Evolutionary conservation across 805 yeast species (phyloP), one percentile per base, ranked within the genome.

Genomic region (Tetrapisispora fleetii): DNA sequence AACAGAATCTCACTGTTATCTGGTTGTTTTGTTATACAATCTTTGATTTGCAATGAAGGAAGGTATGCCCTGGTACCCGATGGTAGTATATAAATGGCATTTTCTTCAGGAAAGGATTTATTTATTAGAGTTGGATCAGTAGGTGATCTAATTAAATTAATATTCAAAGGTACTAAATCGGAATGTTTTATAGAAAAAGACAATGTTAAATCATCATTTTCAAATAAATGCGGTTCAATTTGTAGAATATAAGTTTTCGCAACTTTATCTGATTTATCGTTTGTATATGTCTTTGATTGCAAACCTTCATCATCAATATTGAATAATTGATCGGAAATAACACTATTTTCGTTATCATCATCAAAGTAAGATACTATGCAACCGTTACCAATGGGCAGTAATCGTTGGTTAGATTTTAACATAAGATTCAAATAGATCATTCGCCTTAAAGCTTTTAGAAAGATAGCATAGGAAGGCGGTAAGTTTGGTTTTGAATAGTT

Each of bases 361-460:
- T 17, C 22, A 37, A 51, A 42, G 50, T 58, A 47, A 36, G 62
- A 56, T 42, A 63, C 42, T 51, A 69, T 46, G 54, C 69, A 64
- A 54, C 78, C 65, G 50, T 74, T 76, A 1, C 81, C 81, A 60
- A 77, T 78, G 0, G 80, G 80, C 1, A 74, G 50, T 2, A 77
- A 53, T 40, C 62, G 63, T 40, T 62, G 61, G n/a, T 63, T 55
- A 1, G 68, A 62, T 8, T 52, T 52, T 50, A 68, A 27, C 32
- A 71, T 52, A 37, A 70, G 45, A 52, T 66, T 59, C 40, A 63
- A 48, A 50, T 68, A 52, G 21, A 78, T 59, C 51, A 65, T 64
- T 54, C 71, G 71, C 54, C 76, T 70, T 27, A 77, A 63, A 0
- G 81, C 79, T 52, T 76, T 71, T 33, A 77, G 54, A 41, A 78